phyloP scores from a whole-genome alignment of 805 yeast genomes.

The Myxozyma kluyveri region DNA sequence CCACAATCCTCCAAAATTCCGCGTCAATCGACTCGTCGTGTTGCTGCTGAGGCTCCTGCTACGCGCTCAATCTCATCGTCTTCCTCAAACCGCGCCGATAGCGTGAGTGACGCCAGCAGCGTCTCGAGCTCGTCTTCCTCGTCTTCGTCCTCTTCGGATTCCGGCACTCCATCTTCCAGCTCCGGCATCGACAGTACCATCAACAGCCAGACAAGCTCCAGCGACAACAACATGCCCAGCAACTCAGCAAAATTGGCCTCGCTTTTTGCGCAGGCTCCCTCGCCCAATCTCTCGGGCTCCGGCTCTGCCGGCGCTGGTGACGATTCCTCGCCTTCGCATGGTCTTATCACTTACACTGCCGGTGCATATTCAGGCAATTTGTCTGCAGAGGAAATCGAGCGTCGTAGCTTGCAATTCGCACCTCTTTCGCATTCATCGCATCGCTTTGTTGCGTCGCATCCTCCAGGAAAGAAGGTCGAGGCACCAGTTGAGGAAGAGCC shows the following conservation, averaged over 20 bases:
- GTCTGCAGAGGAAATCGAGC: conserved; percentile 10
- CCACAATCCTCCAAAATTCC: no score
- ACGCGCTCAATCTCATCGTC: no score
- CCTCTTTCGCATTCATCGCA: conserved; percentile 28
- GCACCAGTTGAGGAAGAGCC: conserved; percentile 67
- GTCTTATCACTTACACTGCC: conserved; percentile 17
- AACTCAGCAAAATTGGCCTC: conserved; percentile 27
- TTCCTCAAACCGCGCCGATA: no score
- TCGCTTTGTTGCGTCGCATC: conserved; percentile 18
- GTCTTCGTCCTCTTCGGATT: no score
- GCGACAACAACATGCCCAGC: conserved; percentile 16
- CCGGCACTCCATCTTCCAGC: no score
- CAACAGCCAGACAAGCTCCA: no score
- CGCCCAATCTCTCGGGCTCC: conserved; percentile 9
- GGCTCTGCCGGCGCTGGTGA: conserved; percentile 7
- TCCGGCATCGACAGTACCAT: no score
- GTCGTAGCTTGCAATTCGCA: conserved; percentile 22
- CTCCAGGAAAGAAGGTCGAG: conserved; percentile 38
- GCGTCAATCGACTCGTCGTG: no score
- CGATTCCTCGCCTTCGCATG: conserved; percentile 12
- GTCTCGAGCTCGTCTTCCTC: no score
- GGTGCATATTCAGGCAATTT: conserved; percentile 8
- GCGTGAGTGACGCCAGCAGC: no score
- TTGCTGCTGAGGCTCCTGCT: no score
- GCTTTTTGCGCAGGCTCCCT: conserved; percentile 29